These are phyloP conservation scores for Ottelia alismoides DNA, from an alignment of 106 monocot species.

Conservation along the genomic window DNA sequence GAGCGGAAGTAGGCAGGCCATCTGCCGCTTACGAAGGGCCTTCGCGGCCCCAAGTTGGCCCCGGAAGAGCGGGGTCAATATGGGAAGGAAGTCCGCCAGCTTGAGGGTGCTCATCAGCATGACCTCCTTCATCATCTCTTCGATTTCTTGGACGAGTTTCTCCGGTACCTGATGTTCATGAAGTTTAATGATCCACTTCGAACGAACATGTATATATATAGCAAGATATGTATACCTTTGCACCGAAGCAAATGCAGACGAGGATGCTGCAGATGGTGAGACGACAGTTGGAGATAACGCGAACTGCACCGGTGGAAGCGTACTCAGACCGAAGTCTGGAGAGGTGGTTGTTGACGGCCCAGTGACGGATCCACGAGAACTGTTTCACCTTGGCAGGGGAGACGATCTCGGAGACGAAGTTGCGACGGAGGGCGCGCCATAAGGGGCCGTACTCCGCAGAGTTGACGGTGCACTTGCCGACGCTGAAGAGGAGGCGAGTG, in stretches of 20 bases:
- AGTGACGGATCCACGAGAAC: conserved; percentile 1
- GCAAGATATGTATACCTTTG: not conserved
- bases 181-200: no score
- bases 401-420: conserved; percentile 41
- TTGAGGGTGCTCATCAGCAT: conserved; percentile 58
- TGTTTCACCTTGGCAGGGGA: conserved; percentile 1
- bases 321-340: not conserved
- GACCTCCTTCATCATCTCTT: conserved; percentile 54
- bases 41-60: conserved; percentile 32
- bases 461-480: conserved; percentile 26
- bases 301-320: conserved; percentile 10
- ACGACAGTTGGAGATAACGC: conserved; percentile 22
- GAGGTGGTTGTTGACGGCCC: conserved; percentile 3
- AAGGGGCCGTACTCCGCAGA: conserved; percentile 13
- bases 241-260: conserved; percentile 12
- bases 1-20: conserved; percentile 44
- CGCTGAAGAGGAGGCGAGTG: conserved; percentile 6
- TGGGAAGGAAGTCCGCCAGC: conserved; percentile 59
- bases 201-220: no score
- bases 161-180: no score
- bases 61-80: conserved; percentile 44
- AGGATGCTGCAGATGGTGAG: conserved; percentile 6
- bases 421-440: conserved; percentile 37
- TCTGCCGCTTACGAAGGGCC: conserved; percentile 35
- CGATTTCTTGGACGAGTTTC: conserved; percentile 26